Percentiles rank a stretch among this genome's conserved stretches.
Evolutionary conservation across 495 filamentous ascomycete genomes (phyloP).

Genomic region (Penicillium goetzii): DNA sequence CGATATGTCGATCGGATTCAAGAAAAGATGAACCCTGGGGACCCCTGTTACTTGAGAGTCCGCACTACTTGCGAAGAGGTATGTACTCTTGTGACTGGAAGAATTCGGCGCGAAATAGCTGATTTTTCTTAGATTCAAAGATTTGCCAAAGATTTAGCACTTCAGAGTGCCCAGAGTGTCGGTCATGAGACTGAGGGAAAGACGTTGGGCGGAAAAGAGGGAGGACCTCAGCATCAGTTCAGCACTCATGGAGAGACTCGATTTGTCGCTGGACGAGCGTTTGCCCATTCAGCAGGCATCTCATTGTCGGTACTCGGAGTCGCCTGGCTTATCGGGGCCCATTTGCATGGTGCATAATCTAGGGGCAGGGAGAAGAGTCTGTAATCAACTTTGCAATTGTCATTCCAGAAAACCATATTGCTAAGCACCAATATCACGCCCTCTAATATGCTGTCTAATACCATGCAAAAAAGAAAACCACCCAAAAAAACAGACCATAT

Average conservation of each 20-base stretch:
- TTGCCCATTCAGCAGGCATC: not conserved
- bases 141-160: not conserved
- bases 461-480: constrained; percentile 10
- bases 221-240: not conserved
- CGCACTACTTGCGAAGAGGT: not conserved
- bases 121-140: not conserved
- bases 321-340: not conserved
- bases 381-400: not conserved
- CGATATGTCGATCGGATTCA: not conserved
- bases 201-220: not conserved
- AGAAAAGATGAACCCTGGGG: not conserved
- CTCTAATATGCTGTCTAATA: constrained; percentile 24
- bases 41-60: not conserved
- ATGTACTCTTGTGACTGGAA: not conserved
- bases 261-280: not conserved
- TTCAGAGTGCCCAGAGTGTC: not conserved
- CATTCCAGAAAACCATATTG: not conserved
- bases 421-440: constrained; percentile 8
- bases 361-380: not conserved
- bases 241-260: not conserved
- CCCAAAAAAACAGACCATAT: constrained; percentile 16
- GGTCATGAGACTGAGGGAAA: not conserved
- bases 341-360: not conserved
- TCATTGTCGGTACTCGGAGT: not conserved
- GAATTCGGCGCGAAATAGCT: not conserved